Percentiles rank a stretch among this genome's conserved stretches.
Evolutionary conservation across 345 rosid species (phyloP).

Genomic region (Firmiana major): DNA sequence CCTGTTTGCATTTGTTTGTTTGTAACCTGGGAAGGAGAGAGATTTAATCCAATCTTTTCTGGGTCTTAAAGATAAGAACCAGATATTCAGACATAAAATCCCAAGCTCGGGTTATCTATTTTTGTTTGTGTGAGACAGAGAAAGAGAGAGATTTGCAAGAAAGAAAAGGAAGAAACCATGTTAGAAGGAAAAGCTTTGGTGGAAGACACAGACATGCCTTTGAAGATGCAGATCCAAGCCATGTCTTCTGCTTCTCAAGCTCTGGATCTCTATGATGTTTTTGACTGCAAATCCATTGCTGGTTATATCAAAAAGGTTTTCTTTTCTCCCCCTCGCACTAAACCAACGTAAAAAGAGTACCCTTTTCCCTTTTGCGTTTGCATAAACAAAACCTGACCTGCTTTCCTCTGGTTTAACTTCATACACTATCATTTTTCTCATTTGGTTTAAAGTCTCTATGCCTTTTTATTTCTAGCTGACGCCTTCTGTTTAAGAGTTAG

Average conservation of each 20-base stretch:
- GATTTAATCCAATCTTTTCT: conserved; percentile 16
- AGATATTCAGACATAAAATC: not conserved
- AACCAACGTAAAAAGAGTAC: not conserved
- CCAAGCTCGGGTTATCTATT: not conserved
- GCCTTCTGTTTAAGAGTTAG: not conserved
- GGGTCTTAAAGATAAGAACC: conserved; percentile 21
- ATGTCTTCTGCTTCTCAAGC: conserved; percentile 84
- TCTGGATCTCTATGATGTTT: conserved; percentile 67
- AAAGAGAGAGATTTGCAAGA: not conserved
- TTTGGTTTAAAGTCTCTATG: not conserved
- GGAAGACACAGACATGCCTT: conserved; percentile 89
- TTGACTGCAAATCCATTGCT: conserved; percentile 63
- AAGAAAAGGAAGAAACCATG: conserved; percentile 29
- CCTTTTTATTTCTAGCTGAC: not conserved
- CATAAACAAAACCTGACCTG: not conserved
- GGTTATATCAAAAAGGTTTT: conserved; percentile 64
- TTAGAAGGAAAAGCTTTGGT: conserved; percentile 74
- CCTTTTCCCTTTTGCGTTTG: not conserved
- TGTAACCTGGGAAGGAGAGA: conserved; percentile 14
- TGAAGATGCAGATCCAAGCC: conserved; percentile 85
- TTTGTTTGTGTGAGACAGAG: not conserved
- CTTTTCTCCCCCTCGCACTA: not conserved
- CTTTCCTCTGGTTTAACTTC: not conserved
- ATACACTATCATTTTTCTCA: not conserved
- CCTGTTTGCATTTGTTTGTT: conserved; percentile 8